Evolutionary conservation across 805 yeast species (phyloP), one percentile per base, ranked within the genome.

Genomic region (Wickerhamomyces alni): DNA sequence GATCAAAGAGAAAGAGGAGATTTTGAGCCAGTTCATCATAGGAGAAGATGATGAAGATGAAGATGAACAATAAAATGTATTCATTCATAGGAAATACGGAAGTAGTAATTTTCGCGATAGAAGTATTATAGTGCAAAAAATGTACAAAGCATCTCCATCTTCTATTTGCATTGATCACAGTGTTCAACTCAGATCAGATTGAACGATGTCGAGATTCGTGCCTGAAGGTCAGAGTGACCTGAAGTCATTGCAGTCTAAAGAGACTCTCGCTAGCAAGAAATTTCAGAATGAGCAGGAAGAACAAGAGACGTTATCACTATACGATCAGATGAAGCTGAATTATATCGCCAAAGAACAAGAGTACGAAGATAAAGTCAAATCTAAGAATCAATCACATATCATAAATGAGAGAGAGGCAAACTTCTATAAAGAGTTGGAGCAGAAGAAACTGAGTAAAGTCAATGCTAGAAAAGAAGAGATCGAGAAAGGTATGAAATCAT

Each of bases 11-110:
- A 54, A 63, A 42, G 48, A 66, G 16, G 61, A 61, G 10, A 58
- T 75, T 0, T 42, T 80, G 12, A 60, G 72, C 30, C 80, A 79
- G 53, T 80, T 57, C 45, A 62, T 67, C 5, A 55, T 79, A 24
- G 59, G 61, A 2, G 43, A 42, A 5, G 75, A 70, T 37, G 68
- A 60, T 22, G 63, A 61, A 9, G 51, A 41, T 11, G 8, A 26
- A n/a, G 6, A 21, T 21, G n/a, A n/a, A n/a, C n/a, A n/a, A n/a
- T n/a, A n/a, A n/a, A n/a, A n/a, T n/a, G n/a, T n/a, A n/a, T n/a
- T n/a, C n/a, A n/a, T n/a, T n/a, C n/a, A n/a, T n/a, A n/a, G n/a
- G n/a, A n/a, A n/a, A n/a, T n/a, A n/a, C n/a, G n/a, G n/a, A n/a
- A n/a, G n/a, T n/a, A n/a, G n/a, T n/a, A n/a, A n/a, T n/a, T n/a